Percentiles rank a stretch among this genome's conserved stretches.
These are phyloP conservation scores for Pavlovales sp. DNA, from an alignment of 208 protist species.

Conservation along the genomic window DNA sequence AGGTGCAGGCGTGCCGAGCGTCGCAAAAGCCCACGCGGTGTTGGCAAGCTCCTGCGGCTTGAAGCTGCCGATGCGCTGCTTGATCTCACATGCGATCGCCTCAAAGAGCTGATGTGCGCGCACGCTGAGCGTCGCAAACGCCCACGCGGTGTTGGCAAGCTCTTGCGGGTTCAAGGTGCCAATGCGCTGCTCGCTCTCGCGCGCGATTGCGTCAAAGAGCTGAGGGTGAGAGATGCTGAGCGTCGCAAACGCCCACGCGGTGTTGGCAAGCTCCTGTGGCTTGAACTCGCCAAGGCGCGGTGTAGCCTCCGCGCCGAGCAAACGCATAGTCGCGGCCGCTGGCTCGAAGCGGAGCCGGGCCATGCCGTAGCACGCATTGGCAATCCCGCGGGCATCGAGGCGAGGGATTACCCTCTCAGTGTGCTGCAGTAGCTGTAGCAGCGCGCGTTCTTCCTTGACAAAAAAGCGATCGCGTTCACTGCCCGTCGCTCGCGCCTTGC, in stretches of 20 bases:
- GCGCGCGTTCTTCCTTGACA: not conserved
- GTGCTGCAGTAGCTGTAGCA: not conserved
- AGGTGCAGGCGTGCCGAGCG: not conserved
- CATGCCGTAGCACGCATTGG: not conserved
- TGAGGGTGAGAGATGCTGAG: not conserved
- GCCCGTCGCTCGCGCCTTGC: not conserved
- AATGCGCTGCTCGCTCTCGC: not conserved
- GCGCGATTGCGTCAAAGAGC: not conserved
- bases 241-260: not conserved
- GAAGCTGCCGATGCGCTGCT: not conserved
- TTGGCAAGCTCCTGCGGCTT: not conserved
- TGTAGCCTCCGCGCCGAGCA: not conserved
- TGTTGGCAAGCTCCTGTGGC: not conserved
- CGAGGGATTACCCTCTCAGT: not conserved
- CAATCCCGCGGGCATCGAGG: not conserved
- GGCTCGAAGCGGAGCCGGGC: not conserved
- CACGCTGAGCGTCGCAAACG: not conserved
- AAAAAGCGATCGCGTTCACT: not conserved
- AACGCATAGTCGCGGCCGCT: not conserved
- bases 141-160: not conserved
- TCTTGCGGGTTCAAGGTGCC: not conserved
- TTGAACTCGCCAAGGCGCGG: not conserved
- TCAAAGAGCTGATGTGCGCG: not conserved
- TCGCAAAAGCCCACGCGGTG: not conserved
- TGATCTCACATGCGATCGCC: not conserved